Percentiles rank a stretch among this genome's conserved stretches.
These are phyloP conservation scores for Macrolepiota albuminosa DNA, from an alignment of 768 basidiomycete genomes.

Conservation along the genomic window DNA sequence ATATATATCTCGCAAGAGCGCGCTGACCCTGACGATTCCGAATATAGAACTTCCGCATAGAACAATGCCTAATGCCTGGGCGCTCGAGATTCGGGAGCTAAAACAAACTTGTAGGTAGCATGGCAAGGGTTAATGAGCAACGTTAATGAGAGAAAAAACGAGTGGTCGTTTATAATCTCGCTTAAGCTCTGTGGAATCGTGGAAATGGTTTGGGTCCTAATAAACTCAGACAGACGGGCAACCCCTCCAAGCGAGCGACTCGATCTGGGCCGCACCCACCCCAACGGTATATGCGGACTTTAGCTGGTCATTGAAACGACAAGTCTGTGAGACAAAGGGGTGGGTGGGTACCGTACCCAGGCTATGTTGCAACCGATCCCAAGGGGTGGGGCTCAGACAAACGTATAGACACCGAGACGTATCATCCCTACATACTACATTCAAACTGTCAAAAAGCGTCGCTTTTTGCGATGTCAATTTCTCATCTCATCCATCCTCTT, in stretches of 20 bases:
- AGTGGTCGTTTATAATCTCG: neutral
- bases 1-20: neutral
- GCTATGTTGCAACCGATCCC: neutral
- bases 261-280: neutral
- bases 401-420: neutral
- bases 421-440: neutral
- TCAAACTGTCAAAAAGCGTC: neutral
- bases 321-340: neutral
- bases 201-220: too few species aligned
- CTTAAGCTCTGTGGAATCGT: neutral
- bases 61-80: neutral
- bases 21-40: neutral
- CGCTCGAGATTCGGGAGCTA: neutral
- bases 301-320: neutral
- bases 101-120: neutral
- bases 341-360: neutral
- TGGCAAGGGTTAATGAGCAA: neutral
- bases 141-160: too few species aligned
- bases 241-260: neutral
- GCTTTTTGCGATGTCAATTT: neutral
- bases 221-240: too few species aligned
- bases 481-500: neutral
- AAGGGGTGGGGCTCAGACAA: neutral
- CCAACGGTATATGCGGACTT: neutral
- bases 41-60: slow-evolving; percentile 8